Evolutionary conservation across 2,329 filamentous ascomycete genomes (phyloP), one percentile per base, ranked within the genome.

Genomic region (Fusarium sulawesiense): DNA sequence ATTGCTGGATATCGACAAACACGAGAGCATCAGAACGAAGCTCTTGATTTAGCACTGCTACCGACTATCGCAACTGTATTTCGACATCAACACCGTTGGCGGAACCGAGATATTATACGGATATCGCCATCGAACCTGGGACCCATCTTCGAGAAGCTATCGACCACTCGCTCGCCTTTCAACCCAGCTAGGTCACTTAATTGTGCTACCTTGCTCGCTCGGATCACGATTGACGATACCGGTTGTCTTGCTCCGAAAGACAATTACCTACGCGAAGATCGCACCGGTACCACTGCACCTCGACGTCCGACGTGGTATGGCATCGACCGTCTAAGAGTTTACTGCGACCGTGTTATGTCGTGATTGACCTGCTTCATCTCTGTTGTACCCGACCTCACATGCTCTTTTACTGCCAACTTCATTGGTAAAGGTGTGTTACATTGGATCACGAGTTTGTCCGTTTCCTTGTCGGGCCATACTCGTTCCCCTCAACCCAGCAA

Each of bases 401-500:
- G 45, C 64, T 64, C 58, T 60, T 41, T 49, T 53, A 34, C 47
- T 48, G 49, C 46, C 48, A 54, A 55, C 40, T 55, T 47, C 41
- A 70, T 66, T 61, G 66, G 64, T 69, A 72, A 72, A 71, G 73
- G 73, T 74, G 60, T 61, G 68, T 75, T 30, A 62, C 59, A 46
- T 45, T 47, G 27, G 50, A 47, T 50, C 32, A 56, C 42, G 42
- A 34, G 46, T 30, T 47, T 37, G 56, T 57, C 32, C 40, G 27
- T 54, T 18, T 44, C 14, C 46, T 45, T 21, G 18, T 20, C 12
- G n/a, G 30, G 48, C 29, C 25, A 53, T 47, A 48, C 21, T 58
- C 37, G 21, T 29, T 23, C 42, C 30, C 23, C 51, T 51, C 32
- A 49, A 46, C 40, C 49, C 29, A 44, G 37, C 57, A 56, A 30